phyloP scores from a whole-genome alignment of 192 early-diverging fungal species.

The Podila minutissima region DNA sequence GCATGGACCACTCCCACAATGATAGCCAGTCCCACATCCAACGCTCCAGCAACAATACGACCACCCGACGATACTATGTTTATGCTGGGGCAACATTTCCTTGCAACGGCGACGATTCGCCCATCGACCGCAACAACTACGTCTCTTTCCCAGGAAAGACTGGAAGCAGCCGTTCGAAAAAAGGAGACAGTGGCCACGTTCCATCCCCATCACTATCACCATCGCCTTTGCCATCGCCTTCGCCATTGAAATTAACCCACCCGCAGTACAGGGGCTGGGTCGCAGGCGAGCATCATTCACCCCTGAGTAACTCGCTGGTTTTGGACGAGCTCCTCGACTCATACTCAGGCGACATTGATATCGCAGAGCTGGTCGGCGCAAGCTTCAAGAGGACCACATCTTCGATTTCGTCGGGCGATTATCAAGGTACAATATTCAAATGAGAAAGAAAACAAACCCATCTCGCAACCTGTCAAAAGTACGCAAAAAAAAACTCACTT shows the following conservation, averaged over 20 bases:
- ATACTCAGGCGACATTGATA: not conserved
- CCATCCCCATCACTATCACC: not conserved
- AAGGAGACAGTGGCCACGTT: not conserved
- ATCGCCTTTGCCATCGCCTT: no score
- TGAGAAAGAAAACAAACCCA: not conserved
- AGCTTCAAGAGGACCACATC: not conserved
- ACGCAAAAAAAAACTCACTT: no score
- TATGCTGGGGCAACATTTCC: not conserved
- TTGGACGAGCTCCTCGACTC: not conserved
- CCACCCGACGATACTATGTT: not conserved
- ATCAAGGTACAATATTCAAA: not conserved
- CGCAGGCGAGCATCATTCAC: not conserved
- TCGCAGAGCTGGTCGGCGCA: not conserved
- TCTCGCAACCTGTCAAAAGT: no score
- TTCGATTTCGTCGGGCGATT: not conserved
- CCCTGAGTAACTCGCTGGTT: not conserved
- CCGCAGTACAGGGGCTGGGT: no score
- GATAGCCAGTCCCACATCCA: not conserved
- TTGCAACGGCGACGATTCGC: not conserved
- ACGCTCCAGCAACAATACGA: not conserved
- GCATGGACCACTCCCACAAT: not conserved
- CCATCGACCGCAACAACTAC: not conserved
- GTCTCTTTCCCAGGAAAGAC: not conserved
- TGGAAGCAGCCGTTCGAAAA: not conserved
- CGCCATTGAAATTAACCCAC: no score